Evolutionary conservation across 2,329 filamentous ascomycete species (phyloP).

Genomic region (Ophiostoma ips): DNA sequence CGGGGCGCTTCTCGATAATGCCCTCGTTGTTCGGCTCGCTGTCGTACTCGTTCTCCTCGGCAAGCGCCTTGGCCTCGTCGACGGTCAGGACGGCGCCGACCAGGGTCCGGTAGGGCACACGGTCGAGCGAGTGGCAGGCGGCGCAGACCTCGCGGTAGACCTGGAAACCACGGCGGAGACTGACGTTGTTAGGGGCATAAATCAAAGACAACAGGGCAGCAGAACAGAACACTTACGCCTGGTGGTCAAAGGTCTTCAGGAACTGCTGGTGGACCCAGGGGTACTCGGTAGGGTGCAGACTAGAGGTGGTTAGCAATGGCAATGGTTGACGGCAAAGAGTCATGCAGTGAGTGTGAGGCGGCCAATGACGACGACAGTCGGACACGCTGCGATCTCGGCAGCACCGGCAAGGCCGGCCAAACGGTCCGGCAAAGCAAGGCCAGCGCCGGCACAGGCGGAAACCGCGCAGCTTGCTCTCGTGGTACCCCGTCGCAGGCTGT

Average conservation of each 20-base stretch:
- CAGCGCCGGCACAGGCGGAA: not conserved
- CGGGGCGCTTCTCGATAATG: constrained; percentile 94
- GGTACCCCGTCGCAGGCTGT: not conserved
- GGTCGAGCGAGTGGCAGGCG: constrained; percentile 89
- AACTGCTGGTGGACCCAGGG: constrained; percentile 91
- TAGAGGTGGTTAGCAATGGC: constrained; percentile 28
- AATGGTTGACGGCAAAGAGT: no score
- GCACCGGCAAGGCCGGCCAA: not conserved
- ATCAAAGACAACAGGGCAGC: constrained; percentile 32
- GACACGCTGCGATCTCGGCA: not conserved
- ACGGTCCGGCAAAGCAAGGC: no score
- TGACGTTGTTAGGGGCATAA: constrained; percentile 25
- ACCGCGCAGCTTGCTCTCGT: not conserved
- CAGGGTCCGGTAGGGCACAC: constrained; percentile 83
- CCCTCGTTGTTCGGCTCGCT: constrained; percentile 96
- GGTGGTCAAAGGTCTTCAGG: constrained; percentile 93
- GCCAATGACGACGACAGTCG: no score
- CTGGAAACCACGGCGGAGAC: constrained; percentile 96
- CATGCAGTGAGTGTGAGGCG: no score
- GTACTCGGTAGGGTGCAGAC: constrained; percentile 82
- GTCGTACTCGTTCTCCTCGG: constrained; percentile 98
- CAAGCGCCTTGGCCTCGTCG: constrained; percentile 93
- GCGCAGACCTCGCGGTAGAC: constrained; percentile 98
- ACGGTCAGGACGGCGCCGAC: constrained; percentile 89
- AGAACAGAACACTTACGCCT: constrained; percentile 54